A percentile compares a stretch with the other conserved stretches of the same genome.
Conservation (phyloP, 768 basidiomycete species). For the Udeniomyces megalosporus region DNA sequence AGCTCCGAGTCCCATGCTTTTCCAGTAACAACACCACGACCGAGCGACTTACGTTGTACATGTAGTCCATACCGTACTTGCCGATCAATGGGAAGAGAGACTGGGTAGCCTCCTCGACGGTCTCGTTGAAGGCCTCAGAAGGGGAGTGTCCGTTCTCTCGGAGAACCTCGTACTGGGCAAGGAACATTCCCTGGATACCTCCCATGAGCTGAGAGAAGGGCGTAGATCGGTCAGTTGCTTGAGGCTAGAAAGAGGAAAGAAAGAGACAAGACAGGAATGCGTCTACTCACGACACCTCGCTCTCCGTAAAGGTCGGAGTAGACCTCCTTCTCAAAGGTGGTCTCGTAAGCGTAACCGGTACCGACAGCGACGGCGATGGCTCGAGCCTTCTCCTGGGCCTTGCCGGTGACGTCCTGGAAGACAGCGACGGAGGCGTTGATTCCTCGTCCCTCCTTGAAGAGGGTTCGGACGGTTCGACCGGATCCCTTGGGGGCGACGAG, state of each 20-base stretch:
- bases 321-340: slow-evolving; percentile 98
- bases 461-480: slow-evolving; percentile 93
- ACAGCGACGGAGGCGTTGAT: slow-evolving; percentile 43
- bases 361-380: slow-evolving; percentile 89
- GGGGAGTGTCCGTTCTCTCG: slow-evolving; percentile 91
- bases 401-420: slow-evolving; percentile 60
- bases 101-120: slow-evolving; percentile 99
- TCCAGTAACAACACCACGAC: too few species aligned
- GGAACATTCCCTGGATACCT: slow-evolving; percentile 96
- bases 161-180: slow-evolving; percentile 95
- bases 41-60: slow-evolving; percentile 48
- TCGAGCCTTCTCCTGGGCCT: slow-evolving; percentile 91
- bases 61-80: slow-evolving; percentile 92
- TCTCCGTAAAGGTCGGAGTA: slow-evolving; percentile 99
- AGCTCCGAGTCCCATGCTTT: too few species aligned
- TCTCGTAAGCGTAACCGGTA: slow-evolving; percentile 96
- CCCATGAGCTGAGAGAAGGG: slow-evolving; percentile 71
- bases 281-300: slow-evolving; percentile 79
- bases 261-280: background rate
- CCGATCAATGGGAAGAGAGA: slow-evolving; percentile 95
- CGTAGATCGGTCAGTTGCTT: too few species aligned
- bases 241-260: slow-evolving; percentile 4
- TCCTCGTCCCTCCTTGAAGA: slow-evolving; percentile 98
- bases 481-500: slow-evolving; percentile 99
- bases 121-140: slow-evolving; percentile 99